Evolutionary conservation across 148 eudicot species (phyloP).

Genomic region (Chenopodium quinoa): DNA sequence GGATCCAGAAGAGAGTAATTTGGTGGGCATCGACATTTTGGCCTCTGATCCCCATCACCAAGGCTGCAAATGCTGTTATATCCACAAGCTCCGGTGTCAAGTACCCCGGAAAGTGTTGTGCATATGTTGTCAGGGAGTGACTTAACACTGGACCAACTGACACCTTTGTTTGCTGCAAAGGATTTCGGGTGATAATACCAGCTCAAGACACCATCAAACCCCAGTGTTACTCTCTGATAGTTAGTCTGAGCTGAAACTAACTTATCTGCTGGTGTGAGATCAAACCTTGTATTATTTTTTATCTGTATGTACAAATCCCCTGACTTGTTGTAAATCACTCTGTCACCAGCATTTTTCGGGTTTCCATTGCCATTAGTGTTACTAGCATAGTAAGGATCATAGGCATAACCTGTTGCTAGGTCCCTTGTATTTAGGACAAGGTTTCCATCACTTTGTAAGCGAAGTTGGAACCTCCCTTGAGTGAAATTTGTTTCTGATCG

Average conservation of each 20-base stretch:
- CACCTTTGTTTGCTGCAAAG: not conserved
- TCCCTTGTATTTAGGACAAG: slow-evolving; percentile 23
- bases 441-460: slow-evolving; percentile 20
- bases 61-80: slow-evolving; percentile 51
- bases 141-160: slow-evolving; percentile 31
- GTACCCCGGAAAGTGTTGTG: not conserved
- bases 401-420: not conserved
- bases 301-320: slow-evolving; percentile 36
- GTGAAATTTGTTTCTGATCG: slow-evolving; percentile 36
- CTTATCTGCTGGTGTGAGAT: slow-evolving; percentile 17
- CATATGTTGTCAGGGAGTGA: slow-evolving; percentile 49
- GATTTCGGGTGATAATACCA: slow-evolving; percentile 40
- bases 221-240: slow-evolving; percentile 42
- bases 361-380: not conserved
- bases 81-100: slow-evolving; percentile 56
- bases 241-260: slow-evolving; percentile 14
- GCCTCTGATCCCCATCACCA: slow-evolving; percentile 29
- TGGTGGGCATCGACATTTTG: slow-evolving; percentile 43
- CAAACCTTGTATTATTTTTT: slow-evolving; percentile 15
- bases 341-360: slow-evolving; percentile 16
- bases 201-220: slow-evolving; percentile 51
- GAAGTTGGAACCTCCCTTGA: slow-evolving; percentile 42
- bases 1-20: slow-evolving; percentile 42
- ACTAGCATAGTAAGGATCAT: slow-evolving; percentile 13
- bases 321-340: slow-evolving; percentile 26